Conservation (phyloP, 768 basidiomycete species). For the Serpula lacrymans region DNA sequence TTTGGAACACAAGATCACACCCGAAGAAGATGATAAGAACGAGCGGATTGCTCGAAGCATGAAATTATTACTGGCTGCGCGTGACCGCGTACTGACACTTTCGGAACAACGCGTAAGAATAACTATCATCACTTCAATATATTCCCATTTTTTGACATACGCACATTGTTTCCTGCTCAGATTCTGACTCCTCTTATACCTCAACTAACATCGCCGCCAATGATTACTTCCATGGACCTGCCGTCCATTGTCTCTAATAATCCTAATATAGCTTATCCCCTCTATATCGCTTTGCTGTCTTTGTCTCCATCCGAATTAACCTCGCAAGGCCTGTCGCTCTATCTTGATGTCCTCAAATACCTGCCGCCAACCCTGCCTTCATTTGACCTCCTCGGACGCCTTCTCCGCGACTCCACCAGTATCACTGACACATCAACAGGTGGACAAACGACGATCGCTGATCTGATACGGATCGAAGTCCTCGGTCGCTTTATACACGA, state of each 20-base stretch:
- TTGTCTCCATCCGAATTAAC: conserved; percentile 26
- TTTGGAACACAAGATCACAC: conserved; percentile 24
- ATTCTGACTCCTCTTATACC: conserved; percentile 48
- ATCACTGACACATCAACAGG: conserved; percentile 38
- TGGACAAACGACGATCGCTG: conserved; percentile 57
- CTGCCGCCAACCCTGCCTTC: conserved; percentile 72
- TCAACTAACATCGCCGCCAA: conserved; percentile 39
- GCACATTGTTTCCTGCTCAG: conserved; percentile 27
- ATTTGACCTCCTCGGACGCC: conserved; percentile 68
- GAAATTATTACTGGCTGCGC: conserved; percentile 64
- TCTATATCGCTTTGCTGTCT: conserved; percentile 57
- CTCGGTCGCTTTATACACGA: conserved; percentile 72
- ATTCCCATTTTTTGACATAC: conserved; percentile 1
- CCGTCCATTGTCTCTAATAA: conserved; percentile 64
- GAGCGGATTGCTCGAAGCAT: conserved; percentile 61
- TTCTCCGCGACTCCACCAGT: conserved; percentile 59
- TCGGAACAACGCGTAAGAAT: conserved; percentile 64
- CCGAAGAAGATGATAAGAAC: conserved; percentile 54
- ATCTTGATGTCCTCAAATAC: conserved; percentile 59
- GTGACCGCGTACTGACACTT: conserved; percentile 69
- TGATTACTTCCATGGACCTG: conserved; percentile 68
- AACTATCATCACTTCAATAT: no score
- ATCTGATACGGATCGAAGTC: conserved; percentile 59
- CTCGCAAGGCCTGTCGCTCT: conserved; percentile 39
- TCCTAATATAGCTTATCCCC: conserved; percentile 64